Conservation (phyloP, 805 yeast species). For the Candida ipomoeae region DNA sequence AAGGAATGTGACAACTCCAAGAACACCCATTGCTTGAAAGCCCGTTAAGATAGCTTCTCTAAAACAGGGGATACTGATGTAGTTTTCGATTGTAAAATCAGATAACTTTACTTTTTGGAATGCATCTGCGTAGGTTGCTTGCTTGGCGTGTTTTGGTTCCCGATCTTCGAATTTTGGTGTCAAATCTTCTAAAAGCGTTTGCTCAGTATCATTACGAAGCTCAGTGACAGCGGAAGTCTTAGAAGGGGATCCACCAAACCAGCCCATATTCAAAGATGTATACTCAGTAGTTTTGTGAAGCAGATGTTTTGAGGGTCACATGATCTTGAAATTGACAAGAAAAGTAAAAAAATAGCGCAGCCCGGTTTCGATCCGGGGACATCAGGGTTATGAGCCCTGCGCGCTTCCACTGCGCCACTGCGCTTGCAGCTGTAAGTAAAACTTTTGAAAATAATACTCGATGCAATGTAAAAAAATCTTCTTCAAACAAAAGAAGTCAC, state of each 20-base stretch:
- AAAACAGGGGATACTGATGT: slow-evolving; percentile 68
- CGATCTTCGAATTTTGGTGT: slow-evolving; percentile 48
- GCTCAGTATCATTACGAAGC: slow-evolving; percentile 20
- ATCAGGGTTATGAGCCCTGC: slow-evolving; percentile 99
- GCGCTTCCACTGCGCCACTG: slow-evolving; percentile 99
- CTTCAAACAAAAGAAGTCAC: too few relatives aligned
- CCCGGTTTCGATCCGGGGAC: slow-evolving; percentile 96
- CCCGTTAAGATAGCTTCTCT: slow-evolving; percentile 78
- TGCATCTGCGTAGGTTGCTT: slow-evolving; percentile 32
- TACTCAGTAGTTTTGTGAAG: slow-evolving; percentile 2
- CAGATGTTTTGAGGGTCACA: slow-evolving; percentile 2
- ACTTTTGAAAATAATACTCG: too few relatives aligned
- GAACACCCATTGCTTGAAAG: slow-evolving; percentile 64
- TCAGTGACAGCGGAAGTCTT: slow-evolving; percentile 36
- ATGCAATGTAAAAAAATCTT: too few relatives aligned
- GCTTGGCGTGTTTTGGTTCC: slow-evolving; percentile 18
- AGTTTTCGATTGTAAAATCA: slow-evolving; percentile 50
- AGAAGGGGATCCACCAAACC: slow-evolving; percentile 39
- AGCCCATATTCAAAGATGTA: slow-evolving; percentile 31
- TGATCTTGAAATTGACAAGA: slow-evolving; percentile 9
- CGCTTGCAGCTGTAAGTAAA: slow-evolving; percentile 43
- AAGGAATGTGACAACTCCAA: slow-evolving; percentile 62
- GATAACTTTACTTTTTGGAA: slow-evolving; percentile 38
- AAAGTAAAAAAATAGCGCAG: slow-evolving; percentile 63
- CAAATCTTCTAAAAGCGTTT: slow-evolving; percentile 44